Conservation (phyloP, 164 flowering plant species). For the Cinnamomum chago region DNA sequence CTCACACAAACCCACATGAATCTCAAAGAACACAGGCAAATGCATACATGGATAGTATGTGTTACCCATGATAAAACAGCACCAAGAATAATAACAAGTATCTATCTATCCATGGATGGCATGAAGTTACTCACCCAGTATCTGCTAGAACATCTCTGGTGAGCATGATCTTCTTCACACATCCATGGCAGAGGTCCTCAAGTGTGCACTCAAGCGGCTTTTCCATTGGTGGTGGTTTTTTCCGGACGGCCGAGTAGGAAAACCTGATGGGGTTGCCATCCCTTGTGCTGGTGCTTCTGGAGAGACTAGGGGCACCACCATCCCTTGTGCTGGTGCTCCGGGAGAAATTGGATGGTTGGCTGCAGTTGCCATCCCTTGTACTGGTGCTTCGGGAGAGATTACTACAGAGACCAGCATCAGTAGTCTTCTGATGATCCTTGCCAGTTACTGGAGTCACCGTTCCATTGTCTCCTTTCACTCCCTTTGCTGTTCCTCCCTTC, state of each 20-base stretch:
- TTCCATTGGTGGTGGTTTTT: constrained; percentile 48
- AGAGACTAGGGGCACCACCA: background rate
- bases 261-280: constrained; percentile 41
- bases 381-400: constrained; percentile 17
- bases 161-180: constrained; percentile 54
- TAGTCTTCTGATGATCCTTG: background rate
- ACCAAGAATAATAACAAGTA: too few relatives aligned
- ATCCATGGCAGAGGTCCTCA: constrained; percentile 68
- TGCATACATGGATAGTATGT: background rate
- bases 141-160: constrained; percentile 47
- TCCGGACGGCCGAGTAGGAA: constrained; percentile 38
- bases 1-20: background rate
- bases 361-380: background rate
- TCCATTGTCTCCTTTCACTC: background rate
- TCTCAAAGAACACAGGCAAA: background rate
- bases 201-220: constrained; percentile 67
- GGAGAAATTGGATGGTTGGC: too few relatives aligned
- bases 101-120: background rate
- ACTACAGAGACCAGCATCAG: constrained; percentile 11
- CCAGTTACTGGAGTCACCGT: background rate
- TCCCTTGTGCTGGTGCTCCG: too few relatives aligned
- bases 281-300: constrained; percentile 18
- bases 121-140: constrained; percentile 37
- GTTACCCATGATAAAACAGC: background rate
- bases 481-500: background rate